Percentiles rank a stretch among this genome's conserved stretches.
Conservation (phyloP, 257 asterid genomes). For the Nicotiana paniculata region DNA sequence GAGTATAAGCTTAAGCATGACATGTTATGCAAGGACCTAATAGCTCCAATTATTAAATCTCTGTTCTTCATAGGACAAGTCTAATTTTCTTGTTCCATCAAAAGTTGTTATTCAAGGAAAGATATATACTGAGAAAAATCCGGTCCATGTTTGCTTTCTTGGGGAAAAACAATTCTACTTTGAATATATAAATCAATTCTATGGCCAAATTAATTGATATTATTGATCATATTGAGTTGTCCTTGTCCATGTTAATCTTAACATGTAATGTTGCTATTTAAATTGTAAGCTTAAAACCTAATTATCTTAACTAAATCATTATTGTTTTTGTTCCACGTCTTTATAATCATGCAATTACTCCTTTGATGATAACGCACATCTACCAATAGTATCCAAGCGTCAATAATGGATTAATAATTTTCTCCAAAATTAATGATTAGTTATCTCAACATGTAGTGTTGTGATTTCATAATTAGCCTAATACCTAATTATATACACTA, state of each 20-base stretch:
- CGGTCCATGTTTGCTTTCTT: not conserved
- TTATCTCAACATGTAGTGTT: not conserved
- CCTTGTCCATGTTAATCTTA: conserved; percentile 10
- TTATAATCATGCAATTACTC: not conserved
- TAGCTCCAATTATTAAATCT: conserved; percentile 1
- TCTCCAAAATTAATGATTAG: not conserved
- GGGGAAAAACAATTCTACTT: not conserved
- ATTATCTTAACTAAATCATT: not conserved
- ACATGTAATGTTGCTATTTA: not conserved
- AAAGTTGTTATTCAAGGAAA: not conserved
- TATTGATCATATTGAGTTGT: not conserved
- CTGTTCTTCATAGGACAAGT: not conserved
- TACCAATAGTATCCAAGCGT: not conserved
- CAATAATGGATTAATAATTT: not conserved
- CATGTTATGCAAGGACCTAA: conserved; percentile 1
- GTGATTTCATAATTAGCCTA: not conserved
- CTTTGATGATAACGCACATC: not conserved
- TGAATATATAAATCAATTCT: not conserved
- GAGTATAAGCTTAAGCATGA: not conserved
- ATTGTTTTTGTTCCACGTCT: not conserved
- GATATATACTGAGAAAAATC: not conserved
- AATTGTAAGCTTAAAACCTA: not conserved
- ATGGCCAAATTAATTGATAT: not conserved
- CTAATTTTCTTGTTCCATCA: conserved; percentile 6
- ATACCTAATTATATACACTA: not conserved